phyloP scores from a whole-genome alignment of 2,329 filamentous ascomycete species.

The Salinomyces thailandicus region DNA sequence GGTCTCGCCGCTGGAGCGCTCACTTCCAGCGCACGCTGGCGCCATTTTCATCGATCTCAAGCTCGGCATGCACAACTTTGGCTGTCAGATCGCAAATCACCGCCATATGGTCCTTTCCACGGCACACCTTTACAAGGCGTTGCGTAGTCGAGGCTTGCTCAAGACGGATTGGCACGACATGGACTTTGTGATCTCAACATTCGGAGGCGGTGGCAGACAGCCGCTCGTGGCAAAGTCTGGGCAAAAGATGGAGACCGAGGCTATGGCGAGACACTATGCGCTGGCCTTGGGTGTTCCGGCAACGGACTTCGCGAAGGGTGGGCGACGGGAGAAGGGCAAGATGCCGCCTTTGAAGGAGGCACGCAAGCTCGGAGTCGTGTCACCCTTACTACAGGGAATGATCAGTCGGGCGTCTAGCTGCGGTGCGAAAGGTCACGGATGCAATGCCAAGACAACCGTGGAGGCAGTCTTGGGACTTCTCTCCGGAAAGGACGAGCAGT shows the following conservation, averaged over 20 bases:
- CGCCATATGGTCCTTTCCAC: slow-evolving; percentile 1
- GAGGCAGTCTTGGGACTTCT: slow-evolving; percentile 5
- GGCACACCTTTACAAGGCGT: slow-evolving; percentile 7
- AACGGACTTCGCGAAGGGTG: not conserved
- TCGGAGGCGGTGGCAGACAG: slow-evolving; percentile 2
- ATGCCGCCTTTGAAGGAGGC: not conserved
- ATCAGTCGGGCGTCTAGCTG: not conserved
- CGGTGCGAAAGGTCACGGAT: not conserved
- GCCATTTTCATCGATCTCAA: slow-evolving; percentile 3
- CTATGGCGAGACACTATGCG: not conserved
- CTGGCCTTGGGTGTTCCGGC: slow-evolving; percentile 2
- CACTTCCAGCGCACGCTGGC: slow-evolving; percentile 3
- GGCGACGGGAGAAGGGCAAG: not conserved
- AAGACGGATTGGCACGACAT: slow-evolving; percentile 8
- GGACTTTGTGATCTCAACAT: slow-evolving; percentile 4
- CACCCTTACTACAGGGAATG: not conserved
- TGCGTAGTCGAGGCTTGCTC: slow-evolving; percentile 2
- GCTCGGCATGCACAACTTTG: slow-evolving; percentile 4
- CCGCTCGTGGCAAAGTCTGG: slow-evolving; percentile 1
- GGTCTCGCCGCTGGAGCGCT: slow-evolving; percentile 2
- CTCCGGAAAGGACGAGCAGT: not conserved
- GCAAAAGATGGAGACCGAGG: not conserved
- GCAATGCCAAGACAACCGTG: slow-evolving; percentile 3
- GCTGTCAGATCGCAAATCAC: slow-evolving; percentile 3
- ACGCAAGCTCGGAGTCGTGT: slow-evolving; percentile 1